These are phyloP conservation scores for Phalaenopsis equestris DNA, from an alignment of 106 monocot genomes.

Conservation along the genomic window DNA sequence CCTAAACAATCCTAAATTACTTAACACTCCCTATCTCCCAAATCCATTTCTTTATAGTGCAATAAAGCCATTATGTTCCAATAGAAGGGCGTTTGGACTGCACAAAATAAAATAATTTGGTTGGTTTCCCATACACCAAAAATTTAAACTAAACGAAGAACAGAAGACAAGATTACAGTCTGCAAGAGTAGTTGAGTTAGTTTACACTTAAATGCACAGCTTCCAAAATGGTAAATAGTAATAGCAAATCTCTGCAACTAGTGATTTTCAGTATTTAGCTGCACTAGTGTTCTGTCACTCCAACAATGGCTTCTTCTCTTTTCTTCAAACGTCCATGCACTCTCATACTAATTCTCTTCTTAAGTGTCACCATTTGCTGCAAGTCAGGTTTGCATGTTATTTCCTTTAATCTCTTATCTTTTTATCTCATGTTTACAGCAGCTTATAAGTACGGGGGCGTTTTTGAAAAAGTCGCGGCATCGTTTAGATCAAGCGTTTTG, in stretches of 20 bases:
- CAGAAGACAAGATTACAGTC: not conserved
- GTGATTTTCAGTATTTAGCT: not conserved
- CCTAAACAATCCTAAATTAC: not conserved
- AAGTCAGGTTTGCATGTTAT: slow-evolving; percentile 23
- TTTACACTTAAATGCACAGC: not conserved
- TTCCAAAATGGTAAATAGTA: not conserved
- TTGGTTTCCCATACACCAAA: not conserved
- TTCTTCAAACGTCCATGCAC: not conserved
- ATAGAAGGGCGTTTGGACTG: not conserved
- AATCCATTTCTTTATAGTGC: not conserved
- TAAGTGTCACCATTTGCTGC: slow-evolving; percentile 15
- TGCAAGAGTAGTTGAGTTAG: not conserved
- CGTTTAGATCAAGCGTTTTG: too few species aligned
- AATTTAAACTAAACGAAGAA: not conserved
- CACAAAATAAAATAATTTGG: not conserved
- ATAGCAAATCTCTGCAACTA: not conserved
- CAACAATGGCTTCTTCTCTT: slow-evolving; percentile 22
- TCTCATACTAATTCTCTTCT: slow-evolving; percentile 9
- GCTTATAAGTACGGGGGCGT: too few species aligned
- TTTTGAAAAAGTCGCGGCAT: too few species aligned
- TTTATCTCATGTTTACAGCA: not conserved
- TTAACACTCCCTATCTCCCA: not conserved
- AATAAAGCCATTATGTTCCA: not conserved
- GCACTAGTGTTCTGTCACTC: not conserved
- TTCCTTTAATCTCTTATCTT: not conserved